A percentile compares a stretch with the other conserved stretches of the same genome.
Evolutionary conservation across 73 alveolate species (phyloP).

Genomic region (Tetrahymena malaccensis): DNA sequence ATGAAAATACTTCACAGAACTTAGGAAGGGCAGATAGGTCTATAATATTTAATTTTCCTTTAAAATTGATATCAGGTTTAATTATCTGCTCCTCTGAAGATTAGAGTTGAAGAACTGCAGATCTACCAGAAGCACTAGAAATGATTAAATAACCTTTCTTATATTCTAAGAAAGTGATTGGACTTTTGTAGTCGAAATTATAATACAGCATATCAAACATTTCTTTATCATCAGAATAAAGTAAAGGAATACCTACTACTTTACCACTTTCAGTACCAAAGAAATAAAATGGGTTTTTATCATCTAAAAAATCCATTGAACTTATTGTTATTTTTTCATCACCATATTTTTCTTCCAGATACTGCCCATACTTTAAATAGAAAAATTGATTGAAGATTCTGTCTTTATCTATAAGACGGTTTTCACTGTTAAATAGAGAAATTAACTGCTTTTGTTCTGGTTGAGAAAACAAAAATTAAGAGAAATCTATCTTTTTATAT

Average conservation of each 20-base stretch:
- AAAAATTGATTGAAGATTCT: neutral
- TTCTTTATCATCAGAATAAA: neutral
- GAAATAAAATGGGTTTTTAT: neutral
- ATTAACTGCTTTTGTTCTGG: neutral
- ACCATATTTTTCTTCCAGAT: neutral
- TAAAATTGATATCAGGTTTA: neutral
- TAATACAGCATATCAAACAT: neutral
- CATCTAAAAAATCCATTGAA: neutral
- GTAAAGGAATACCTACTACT: neutral
- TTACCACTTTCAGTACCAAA: neutral
- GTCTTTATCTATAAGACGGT: neutral
- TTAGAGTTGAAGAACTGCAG: neutral
- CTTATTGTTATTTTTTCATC: neutral
- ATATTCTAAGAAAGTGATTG: neutral
- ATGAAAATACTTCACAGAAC: neutral
- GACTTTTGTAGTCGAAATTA: neutral
- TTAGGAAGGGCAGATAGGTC: neutral
- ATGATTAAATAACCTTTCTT: neutral
- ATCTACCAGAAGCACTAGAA: neutral
- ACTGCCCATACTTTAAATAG: neutral
- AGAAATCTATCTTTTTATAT: neutral
- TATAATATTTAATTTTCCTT: neutral
- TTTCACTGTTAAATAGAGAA: neutral
- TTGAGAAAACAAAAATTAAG: neutral
- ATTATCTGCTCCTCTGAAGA: neutral